Conservation (phyloP, 2,329 filamentous ascomycete genomes). For the Nemania sp. region DNA sequence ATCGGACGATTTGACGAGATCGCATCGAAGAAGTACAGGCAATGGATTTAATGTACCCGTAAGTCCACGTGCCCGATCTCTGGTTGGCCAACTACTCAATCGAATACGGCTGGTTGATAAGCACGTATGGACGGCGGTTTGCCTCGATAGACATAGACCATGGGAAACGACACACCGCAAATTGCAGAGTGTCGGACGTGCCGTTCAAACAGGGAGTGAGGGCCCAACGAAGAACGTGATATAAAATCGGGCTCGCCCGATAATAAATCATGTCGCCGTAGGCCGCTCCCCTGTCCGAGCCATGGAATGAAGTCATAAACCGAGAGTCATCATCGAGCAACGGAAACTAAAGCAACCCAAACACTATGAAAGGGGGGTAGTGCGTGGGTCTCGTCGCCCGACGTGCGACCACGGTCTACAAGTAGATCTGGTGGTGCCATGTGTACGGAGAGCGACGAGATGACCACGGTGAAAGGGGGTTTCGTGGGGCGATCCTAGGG, state of each 20-base stretch:
- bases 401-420: conserved; percentile 32
- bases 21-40: conserved; percentile 38
- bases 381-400: conserved; percentile 31
- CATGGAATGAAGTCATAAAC: conserved; percentile 43
- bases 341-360: conserved; percentile 45
- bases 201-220: conserved; percentile 44
- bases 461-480: conserved; percentile 32
- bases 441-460: conserved; percentile 29
- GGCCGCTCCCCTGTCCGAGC: conserved; percentile 39
- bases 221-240: conserved; percentile 23
- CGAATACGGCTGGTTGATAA: conserved; percentile 7
- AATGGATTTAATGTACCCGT: conserved; percentile 15
- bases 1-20: conserved; percentile 36
- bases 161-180: conserved; percentile 37
- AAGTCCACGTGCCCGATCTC: conserved; percentile 15
- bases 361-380: conserved; percentile 41
- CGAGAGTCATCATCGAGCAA: conserved; percentile 47
- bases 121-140: conserved; percentile 7
- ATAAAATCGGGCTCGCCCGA: conserved; percentile 19
- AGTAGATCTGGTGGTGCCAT: conserved; percentile 32
- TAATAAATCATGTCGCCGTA: conserved; percentile 31
- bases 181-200: conserved; percentile 44
- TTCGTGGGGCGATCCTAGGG: conserved; percentile 29
- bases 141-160: conserved; percentile 23
- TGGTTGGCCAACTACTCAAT: conserved; percentile 17